Percentiles rank a stretch among this genome's conserved stretches.
Conservation (phyloP, 169 alveolate genomes). For the Blepharisma undulans region DNA sequence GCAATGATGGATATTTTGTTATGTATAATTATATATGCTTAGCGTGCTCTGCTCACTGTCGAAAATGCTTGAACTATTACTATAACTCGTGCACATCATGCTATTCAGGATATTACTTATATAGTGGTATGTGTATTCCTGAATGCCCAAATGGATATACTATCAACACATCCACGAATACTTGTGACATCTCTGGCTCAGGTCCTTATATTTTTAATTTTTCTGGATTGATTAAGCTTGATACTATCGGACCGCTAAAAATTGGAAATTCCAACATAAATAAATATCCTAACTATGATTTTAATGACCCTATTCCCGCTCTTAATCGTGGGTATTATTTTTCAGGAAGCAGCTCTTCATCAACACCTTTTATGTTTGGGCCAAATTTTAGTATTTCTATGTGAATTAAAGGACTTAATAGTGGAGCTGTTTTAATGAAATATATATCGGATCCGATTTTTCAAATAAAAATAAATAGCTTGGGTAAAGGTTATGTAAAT, state of each 20-base stretch:
- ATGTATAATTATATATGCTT: not conserved
- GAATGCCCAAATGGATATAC: not conserved
- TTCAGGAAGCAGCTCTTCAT: not conserved
- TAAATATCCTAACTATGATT: not conserved
- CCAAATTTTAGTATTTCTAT: not conserved
- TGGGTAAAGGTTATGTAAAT: not conserved
- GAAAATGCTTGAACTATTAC: not conserved
- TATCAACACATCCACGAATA: not conserved
- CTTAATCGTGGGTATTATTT: not conserved
- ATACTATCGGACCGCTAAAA: not conserved
- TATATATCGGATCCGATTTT: not conserved
- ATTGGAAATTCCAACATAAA: not conserved
- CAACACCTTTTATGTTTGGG: not conserved
- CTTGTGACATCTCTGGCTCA: not conserved
- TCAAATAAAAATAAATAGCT: not conserved
- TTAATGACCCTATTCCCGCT: not conserved
- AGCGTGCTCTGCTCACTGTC: not conserved
- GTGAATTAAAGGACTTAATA: not conserved
- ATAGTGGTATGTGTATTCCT: not conserved
- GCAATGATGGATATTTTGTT: not conserved
- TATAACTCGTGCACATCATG: not conserved
- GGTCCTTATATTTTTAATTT: not conserved
- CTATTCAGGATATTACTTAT: not conserved
- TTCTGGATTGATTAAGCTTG: not conserved
- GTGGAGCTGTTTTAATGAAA: not conserved